Evolutionary conservation across 306 rosid species (phyloP).

Genomic region (Quercus engelmannii): DNA sequence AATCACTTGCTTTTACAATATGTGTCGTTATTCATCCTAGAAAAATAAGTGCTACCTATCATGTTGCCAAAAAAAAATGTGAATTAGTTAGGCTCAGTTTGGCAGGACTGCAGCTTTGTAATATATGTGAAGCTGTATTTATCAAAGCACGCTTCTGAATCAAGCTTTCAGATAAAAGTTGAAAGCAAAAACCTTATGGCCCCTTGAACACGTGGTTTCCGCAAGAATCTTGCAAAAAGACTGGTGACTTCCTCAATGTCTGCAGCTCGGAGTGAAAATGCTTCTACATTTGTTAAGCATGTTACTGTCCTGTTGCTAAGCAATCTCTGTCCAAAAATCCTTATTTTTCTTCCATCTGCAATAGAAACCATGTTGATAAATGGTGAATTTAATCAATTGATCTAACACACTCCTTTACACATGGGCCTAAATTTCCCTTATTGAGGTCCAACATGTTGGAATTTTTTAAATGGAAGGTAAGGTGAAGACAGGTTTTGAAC

Average conservation of each 20-base stretch:
- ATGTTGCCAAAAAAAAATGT: not conserved
- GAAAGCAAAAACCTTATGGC: conserved; percentile 62
- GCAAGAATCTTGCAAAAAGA: conserved; percentile 65
- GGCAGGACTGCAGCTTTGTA: not conserved
- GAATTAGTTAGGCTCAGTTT: not conserved
- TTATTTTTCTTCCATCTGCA: conserved; percentile 54
- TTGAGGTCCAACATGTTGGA: too few species aligned
- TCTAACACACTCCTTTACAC: too few species aligned
- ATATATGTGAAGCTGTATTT: not conserved
- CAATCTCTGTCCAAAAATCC: conserved; percentile 60
- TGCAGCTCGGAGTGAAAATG: conserved; percentile 67
- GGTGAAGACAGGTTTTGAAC: too few species aligned
- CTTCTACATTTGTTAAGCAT: conserved; percentile 78
- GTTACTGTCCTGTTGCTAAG: conserved; percentile 59
- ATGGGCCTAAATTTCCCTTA: too few species aligned
- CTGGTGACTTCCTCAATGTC: conserved; percentile 88
- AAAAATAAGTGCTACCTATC: not conserved
- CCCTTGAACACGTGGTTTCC: conserved; percentile 68
- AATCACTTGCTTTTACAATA: not conserved
- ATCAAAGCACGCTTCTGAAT: too few species aligned
- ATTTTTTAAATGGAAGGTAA: too few species aligned
- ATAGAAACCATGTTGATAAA: not conserved
- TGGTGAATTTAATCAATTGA: too few species aligned
- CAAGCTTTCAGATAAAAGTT: not conserved
- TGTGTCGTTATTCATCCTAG: not conserved